Conservation (phyloP, 2,329 filamentous ascomycete species). For the Neobulgaria alba region DNA sequence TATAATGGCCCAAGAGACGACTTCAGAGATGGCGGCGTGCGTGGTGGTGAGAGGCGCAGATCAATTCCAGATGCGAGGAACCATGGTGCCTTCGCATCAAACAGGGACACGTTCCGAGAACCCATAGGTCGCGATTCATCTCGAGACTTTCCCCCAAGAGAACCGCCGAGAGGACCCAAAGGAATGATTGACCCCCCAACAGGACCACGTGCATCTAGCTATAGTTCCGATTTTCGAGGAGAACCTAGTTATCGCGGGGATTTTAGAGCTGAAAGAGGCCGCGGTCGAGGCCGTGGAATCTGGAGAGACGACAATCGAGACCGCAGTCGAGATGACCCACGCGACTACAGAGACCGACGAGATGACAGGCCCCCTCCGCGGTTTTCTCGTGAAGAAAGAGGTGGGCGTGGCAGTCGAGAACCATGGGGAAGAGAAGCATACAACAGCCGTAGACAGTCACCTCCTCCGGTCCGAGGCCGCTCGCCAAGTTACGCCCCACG, state of each 20-base stretch:
- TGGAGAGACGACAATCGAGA: slow-evolving; percentile 55
- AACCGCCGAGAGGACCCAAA: slow-evolving; percentile 76
- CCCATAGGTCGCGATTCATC: slow-evolving; percentile 26
- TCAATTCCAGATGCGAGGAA: slow-evolving; percentile 24
- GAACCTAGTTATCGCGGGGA: slow-evolving; percentile 42
- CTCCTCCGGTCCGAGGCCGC: slow-evolving; percentile 49
- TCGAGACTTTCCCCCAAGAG: slow-evolving; percentile 42
- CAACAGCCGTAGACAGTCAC: slow-evolving; percentile 52
- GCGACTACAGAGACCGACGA: slow-evolving; percentile 47
- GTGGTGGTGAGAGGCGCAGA: slow-evolving; percentile 25
- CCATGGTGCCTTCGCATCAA: slow-evolving; percentile 50
- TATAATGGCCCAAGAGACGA: slow-evolving; percentile 26
- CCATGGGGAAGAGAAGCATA: slow-evolving; percentile 25
- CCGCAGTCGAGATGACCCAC: slow-evolving; percentile 36
- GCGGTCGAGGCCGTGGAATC: slow-evolving; percentile 30
- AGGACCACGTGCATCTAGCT: slow-evolving; percentile 61
- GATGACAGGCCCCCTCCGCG: slow-evolving; percentile 36
- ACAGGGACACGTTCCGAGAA: slow-evolving; percentile 50
- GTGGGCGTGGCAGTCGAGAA: slow-evolving; percentile 13
- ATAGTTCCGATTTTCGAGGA: slow-evolving; percentile 39
- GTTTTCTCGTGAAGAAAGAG: slow-evolving; percentile 49
- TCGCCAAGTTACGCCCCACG: slow-evolving; percentile 57
- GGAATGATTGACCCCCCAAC: slow-evolving; percentile 57
- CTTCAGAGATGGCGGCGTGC: slow-evolving; percentile 22
- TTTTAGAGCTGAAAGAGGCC: slow-evolving; percentile 46